Conservation (phyloP, 164 flowering plant genomes). For the Umbellularia californica region DNA sequence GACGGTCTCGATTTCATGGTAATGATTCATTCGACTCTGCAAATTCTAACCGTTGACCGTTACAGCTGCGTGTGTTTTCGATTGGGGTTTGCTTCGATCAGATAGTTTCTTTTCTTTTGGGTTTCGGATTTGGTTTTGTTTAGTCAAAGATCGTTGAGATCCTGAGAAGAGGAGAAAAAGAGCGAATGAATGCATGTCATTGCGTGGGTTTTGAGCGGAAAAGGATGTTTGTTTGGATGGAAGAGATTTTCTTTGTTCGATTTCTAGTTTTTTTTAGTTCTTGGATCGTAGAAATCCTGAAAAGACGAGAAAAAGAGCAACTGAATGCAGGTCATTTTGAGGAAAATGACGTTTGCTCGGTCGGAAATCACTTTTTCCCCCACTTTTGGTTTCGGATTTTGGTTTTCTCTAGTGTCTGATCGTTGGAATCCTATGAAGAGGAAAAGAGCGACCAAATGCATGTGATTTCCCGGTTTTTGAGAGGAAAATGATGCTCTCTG, state of each 20-base stretch:
- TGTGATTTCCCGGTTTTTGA: too few species aligned
- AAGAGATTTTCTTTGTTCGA: neutral
- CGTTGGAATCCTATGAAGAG: neutral
- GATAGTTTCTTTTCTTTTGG: too few species aligned
- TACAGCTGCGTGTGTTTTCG: too few species aligned
- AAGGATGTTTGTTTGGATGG: neutral
- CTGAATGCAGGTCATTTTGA: neutral
- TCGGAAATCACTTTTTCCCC: neutral
- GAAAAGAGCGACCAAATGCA: too few species aligned
- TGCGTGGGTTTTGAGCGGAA: neutral
- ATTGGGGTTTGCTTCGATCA: too few species aligned
- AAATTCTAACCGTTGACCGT: too few species aligned
- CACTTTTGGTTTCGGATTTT: neutral
- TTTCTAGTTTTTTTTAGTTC: neutral
- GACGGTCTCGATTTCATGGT: constrained; percentile 1
- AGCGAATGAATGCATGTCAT: neutral
- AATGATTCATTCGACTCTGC: neutral
- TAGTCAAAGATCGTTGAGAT: too few species aligned
- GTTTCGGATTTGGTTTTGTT: too few species aligned
- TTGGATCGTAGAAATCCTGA: neutral
- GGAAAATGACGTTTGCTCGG: neutral
- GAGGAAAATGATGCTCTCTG: too few species aligned
- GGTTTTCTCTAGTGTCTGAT: neutral
- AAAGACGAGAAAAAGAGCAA: too few species aligned
- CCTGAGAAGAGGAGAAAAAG: too few species aligned